phyloP scores from a whole-genome alignment of 805 yeast species.

The Sugiyamaella valdiviana region DNA sequence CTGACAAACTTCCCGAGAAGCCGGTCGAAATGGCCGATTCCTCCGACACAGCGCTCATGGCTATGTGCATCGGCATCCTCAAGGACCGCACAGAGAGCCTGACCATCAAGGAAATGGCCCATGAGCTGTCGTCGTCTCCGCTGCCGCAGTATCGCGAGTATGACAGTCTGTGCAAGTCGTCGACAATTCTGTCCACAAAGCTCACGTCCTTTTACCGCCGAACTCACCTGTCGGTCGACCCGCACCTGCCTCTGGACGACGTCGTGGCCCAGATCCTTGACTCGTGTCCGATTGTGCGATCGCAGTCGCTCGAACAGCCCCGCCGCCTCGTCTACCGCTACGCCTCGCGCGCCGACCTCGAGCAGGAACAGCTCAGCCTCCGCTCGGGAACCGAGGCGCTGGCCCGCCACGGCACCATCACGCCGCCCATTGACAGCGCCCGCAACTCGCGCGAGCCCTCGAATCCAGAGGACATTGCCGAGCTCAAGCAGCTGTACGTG shows the following conservation, averaged over 20 bases:
- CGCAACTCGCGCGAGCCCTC: not conserved
- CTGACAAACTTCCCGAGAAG: too few species aligned
- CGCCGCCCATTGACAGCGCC: not conserved
- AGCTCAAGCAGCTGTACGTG: not conserved
- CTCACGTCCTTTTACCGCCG: constrained; percentile 30
- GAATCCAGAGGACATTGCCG: not conserved
- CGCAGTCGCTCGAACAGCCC: constrained; percentile 25
- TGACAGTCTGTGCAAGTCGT: constrained; percentile 24
- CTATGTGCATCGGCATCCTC: constrained; percentile 23
- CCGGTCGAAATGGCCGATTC: too few species aligned
- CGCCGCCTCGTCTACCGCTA: constrained; percentile 27
- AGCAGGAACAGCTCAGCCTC: not conserved
- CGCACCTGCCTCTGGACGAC: not conserved
- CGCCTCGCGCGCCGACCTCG: constrained; percentile 11
- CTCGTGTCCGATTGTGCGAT: constrained; percentile 26
- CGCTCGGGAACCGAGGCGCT: not conserved
- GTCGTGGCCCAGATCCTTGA: not conserved
- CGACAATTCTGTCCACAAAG: constrained; percentile 30
- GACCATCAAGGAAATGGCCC: constrained; percentile 28
- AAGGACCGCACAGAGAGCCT: constrained; percentile 22
- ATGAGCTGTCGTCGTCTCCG: constrained; percentile 7
- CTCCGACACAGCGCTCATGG: constrained; percentile 19
- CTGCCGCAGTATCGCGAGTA: constrained; percentile 15
- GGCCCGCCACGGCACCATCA: not conserved
- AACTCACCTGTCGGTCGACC: constrained; percentile 21